Evolutionary conservation across 2,329 filamentous ascomycete genomes (phyloP).

Genomic region (Chaetomium globosum): DNA sequence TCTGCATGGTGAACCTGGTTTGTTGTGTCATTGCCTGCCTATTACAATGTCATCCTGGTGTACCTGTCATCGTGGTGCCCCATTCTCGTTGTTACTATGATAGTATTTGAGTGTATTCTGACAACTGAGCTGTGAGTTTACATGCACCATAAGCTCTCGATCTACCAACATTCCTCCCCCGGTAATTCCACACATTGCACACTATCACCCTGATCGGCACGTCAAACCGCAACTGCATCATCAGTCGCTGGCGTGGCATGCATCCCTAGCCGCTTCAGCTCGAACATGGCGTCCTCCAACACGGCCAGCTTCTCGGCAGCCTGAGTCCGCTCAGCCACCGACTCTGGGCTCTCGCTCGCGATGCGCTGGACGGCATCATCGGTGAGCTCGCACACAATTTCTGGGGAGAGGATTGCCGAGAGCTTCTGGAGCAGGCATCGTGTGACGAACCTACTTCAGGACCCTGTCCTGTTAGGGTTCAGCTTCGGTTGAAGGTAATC

Average conservation of each 20-base stretch:
- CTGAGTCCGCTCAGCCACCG: slow-evolving; percentile 11
- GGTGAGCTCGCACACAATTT: slow-evolving; percentile 14
- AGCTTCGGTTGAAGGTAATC: too few relatives aligned
- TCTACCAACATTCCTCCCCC: neutral
- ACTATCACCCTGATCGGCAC: neutral
- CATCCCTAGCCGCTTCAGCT: slow-evolving; percentile 14
- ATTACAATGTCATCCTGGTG: too few relatives aligned
- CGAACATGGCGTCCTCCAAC: slow-evolving; percentile 18
- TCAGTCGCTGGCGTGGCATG: neutral
- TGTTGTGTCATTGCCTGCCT: too few relatives aligned
- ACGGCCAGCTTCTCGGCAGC: slow-evolving; percentile 15
- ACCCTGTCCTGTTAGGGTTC: too few relatives aligned
- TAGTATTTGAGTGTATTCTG: too few relatives aligned
- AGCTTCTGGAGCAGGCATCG: slow-evolving; percentile 16
- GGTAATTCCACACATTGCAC: neutral
- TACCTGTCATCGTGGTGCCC: too few relatives aligned
- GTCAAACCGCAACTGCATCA: neutral
- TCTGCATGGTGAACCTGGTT: too few relatives aligned
- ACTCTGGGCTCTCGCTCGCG: slow-evolving; percentile 15
- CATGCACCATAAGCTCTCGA: neutral
- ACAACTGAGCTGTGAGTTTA: too few relatives aligned
- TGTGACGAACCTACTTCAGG: too few relatives aligned
- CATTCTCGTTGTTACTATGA: too few relatives aligned
- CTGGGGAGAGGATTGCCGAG: slow-evolving; percentile 8
- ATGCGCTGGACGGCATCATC: slow-evolving; percentile 11